phyloP scores from a whole-genome alignment of 2,329 filamentous ascomycete species.

The Coleophoma eucalyptorum region DNA sequence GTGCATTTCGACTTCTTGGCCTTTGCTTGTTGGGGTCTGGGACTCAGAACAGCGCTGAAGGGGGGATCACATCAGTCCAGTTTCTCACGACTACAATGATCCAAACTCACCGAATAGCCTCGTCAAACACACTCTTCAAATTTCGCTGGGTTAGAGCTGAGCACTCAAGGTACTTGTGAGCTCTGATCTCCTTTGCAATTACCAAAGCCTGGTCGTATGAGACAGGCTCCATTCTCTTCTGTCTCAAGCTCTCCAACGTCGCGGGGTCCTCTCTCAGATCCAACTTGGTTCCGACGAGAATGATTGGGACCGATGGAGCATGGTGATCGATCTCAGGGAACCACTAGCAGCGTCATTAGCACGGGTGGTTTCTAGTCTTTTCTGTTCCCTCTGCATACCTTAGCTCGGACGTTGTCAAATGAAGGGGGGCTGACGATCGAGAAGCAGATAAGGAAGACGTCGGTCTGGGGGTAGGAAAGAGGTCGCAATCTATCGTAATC shows the following conservation, averaged over 20 bases:
- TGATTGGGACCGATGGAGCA: constrained; percentile 91
- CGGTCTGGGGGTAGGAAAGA: constrained; percentile 95
- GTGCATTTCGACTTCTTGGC: constrained; percentile 65
- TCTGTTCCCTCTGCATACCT: constrained; percentile 54
- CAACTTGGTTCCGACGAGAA: constrained; percentile 94
- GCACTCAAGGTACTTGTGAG: constrained; percentile 97
- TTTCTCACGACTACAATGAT: not conserved
- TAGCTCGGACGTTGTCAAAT: constrained; percentile 98
- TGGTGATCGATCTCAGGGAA: constrained; percentile 97
- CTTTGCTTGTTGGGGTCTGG: constrained; percentile 53
- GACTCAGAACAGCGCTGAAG: constrained; percentile 66
- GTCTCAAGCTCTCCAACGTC: constrained; percentile 76
- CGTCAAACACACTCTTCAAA: constrained; percentile 97
- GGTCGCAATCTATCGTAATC: constrained; percentile 95
- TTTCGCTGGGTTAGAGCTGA: constrained; percentile 95
- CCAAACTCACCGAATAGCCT: constrained; percentile 82
- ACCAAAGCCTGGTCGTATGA: constrained; percentile 87
- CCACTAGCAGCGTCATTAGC: constrained; percentile 57
- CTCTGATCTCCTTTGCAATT: constrained; percentile 90
- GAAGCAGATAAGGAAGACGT: constrained; percentile 98
- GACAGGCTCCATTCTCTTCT: constrained; percentile 96
- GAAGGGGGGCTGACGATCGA: constrained; percentile 96
- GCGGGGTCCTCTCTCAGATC: constrained; percentile 87
- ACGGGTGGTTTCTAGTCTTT: no score
- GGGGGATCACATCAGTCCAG: no score